phyloP scores from a whole-genome alignment of 2,329 filamentous ascomycete genomes.

The Saccharata proteae region DNA sequence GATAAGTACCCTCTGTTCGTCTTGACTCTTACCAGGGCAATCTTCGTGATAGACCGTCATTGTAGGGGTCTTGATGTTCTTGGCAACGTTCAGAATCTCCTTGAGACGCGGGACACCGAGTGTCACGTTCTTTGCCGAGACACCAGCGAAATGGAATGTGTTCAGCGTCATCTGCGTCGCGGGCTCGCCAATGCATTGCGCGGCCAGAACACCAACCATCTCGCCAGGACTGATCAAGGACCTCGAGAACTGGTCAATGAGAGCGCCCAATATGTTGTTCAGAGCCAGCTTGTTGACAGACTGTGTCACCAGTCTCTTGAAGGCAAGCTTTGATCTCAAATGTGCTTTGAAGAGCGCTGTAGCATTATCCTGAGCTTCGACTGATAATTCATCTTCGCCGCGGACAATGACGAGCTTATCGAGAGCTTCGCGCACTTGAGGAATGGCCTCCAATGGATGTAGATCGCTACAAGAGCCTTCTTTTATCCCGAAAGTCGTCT shows the following conservation, averaged over 20 bases:
- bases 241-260: conserved; percentile 78
- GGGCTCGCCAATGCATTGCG: conserved; percentile 96
- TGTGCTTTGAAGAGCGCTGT: conserved; percentile 89
- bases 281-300: conserved; percentile 84
- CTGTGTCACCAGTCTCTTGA: conserved; percentile 80
- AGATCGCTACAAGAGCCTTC: conserved; percentile 78
- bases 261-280: conserved; percentile 79
- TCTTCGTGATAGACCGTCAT: conserved; percentile 71
- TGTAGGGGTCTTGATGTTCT: conserved; percentile 95
- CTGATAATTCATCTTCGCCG: conserved; percentile 68
- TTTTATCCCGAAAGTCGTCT: conserved; percentile 82
- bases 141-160: conserved; percentile 99
- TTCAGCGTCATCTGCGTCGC: conserved; percentile 99
- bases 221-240: conserved; percentile 85
- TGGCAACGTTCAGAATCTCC: conserved; percentile 96
- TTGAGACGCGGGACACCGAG: conserved; percentile 98
- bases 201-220: conserved; percentile 96
- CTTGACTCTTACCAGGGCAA: conserved; percentile 55
- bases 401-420: conserved; percentile 74
- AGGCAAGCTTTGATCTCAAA: conserved; percentile 77
- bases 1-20: conserved; percentile 61
- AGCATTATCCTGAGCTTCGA: conserved; percentile 77
- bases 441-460: conserved; percentile 76
- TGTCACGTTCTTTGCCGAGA: conserved; percentile 98
- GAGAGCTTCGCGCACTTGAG: conserved; percentile 62